Percentiles rank a stretch among this genome's conserved stretches.
Conservation (phyloP, 495 filamentous ascomycete species). For the Penicillium herquei region DNA sequence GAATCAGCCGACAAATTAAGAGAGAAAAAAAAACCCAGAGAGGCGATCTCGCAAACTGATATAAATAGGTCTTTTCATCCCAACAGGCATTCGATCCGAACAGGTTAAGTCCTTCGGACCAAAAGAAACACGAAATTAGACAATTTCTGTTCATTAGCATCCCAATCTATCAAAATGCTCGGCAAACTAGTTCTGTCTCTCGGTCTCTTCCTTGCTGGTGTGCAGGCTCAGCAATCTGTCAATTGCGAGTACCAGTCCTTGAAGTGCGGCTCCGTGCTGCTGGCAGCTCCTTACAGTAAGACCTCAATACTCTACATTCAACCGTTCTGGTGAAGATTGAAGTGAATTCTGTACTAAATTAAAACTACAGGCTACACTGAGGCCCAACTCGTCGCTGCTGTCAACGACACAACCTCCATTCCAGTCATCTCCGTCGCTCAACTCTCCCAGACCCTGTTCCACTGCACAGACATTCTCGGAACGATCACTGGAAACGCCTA, state of each 20-base stretch:
- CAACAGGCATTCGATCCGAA: not conserved
- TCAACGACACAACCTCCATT: conserved; percentile 22
- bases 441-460: conserved; percentile 19
- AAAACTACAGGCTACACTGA: conserved; percentile 9
- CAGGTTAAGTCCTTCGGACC: not conserved
- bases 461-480: conserved; percentile 23
- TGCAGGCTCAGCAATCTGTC: conserved; percentile 17
- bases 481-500: conserved; percentile 20
- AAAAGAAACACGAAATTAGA: not conserved
- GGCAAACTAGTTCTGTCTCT: conserved; percentile 5
- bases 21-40: not conserved
- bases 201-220: conserved; percentile 14
- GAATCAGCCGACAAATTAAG: not conserved
- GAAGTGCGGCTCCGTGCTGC: conserved; percentile 19
- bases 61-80: too few relatives aligned
- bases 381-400: conserved; percentile 15
- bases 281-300: conserved; percentile 20
- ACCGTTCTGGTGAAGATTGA: not conserved
- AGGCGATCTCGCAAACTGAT: not conserved
- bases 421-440: conserved; percentile 7
- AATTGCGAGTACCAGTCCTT: conserved; percentile 21
- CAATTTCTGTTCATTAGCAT: not conserved
- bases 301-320: not conserved
- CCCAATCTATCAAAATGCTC: conserved; percentile 14
- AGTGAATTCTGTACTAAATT: not conserved